phyloP scores from a whole-genome alignment of 1,139 yeast genomes.

The Spathaspora sp. region DNA sequence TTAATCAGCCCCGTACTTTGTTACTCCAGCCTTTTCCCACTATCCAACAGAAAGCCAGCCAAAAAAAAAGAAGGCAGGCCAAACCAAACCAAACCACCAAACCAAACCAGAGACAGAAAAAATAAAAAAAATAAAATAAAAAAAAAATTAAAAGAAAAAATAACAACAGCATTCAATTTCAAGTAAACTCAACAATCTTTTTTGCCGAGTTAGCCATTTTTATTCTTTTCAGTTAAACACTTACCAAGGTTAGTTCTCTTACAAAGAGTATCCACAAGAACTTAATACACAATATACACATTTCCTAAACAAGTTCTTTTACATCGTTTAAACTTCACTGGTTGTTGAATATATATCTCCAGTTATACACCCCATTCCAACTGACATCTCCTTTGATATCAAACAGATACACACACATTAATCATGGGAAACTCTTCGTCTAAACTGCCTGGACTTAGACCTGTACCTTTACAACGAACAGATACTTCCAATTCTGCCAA shows the following conservation, averaged over 20 bases:
- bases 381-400: neutral
- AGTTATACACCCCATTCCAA: too few relatives aligned
- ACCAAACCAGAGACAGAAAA: neutral
- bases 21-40: too few relatives aligned
- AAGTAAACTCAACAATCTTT: neutral
- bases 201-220: neutral
- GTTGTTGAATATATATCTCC: too few relatives aligned
- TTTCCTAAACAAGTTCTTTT: neutral
- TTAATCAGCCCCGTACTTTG: too few relatives aligned
- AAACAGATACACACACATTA: neutral
- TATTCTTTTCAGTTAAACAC: neutral
- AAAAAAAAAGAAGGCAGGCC: neutral
- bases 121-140: neutral
- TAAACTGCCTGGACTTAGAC: conserved; percentile 22
- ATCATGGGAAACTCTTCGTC: conserved; percentile 47
- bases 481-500: conserved; percentile 54
- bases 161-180: conserved; percentile 1
- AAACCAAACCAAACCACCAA: neutral
- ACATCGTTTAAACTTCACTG: neutral
- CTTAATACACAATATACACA: neutral
- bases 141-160: neutral
- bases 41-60: too few relatives aligned
- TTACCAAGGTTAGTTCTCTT: too few relatives aligned
- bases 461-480: conserved; percentile 50
- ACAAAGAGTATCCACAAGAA: too few relatives aligned